Base-by-base conservation (phyloP, 1,284 basidiomycete species). In the Polyporus tsugae region DNA sequence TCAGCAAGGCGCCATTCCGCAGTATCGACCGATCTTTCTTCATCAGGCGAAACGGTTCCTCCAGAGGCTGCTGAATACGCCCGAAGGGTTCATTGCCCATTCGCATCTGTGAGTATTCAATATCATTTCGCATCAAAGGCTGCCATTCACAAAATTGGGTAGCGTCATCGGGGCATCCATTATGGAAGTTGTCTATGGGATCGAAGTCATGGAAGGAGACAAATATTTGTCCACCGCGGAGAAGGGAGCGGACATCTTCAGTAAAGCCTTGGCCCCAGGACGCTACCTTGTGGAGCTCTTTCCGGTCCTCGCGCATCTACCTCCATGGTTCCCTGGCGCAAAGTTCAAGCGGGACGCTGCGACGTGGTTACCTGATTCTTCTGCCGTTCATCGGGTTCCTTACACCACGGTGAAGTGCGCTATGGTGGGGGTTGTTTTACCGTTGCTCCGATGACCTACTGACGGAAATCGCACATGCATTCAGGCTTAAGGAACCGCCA, bases 121-220 rank as follows among this genome's bases (percentile, higher is more conserved):
- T 11, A 1, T 49, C 10, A 13, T 25, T 25, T 11, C 46, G 29
- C 3, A 4, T 11, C 7, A 13, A 25, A 49, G 22, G 7, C 22
- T 25, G 7, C 10, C 22, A 13, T 49, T 49, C 4, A 49, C 46
- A 3, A 49, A 22, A 11, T 44, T 44, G 1, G 46, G 22, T 11
- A 49, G 46, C 10, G 46, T 19, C 22, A 49, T 60, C 15, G 33
- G 35, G 19, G 39, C 33, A 6, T 38, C 58, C 2, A 39, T 60
- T 5, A 60, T 60, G 38, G 58, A 60, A 15, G 36, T 60, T 22
- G 36, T 60, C 19, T 60, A 60, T 41, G 58, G 58, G 5, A 36
- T 60, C 36, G 19, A 39, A 39, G 29, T 38, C 35, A 15, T 6
- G 38, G 58, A 60, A 36, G 58, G 39, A 15, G 58, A 60, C 38